phyloP scores from a whole-genome alignment of 495 filamentous ascomycete species.

The Podospora pseudoanserina region DNA sequence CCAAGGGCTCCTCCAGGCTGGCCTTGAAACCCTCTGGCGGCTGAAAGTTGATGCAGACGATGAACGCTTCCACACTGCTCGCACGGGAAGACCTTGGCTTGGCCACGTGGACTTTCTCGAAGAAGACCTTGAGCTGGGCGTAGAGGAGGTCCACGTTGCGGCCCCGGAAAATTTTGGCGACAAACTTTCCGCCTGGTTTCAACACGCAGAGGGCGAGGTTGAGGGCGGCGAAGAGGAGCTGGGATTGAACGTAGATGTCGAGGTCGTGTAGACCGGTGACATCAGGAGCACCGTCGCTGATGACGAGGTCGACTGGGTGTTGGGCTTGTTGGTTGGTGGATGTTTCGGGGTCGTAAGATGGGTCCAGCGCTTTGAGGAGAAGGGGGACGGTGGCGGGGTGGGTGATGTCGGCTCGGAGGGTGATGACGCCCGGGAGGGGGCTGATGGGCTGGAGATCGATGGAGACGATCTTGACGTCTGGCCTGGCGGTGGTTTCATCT shows the following conservation, averaged over 20 bases:
- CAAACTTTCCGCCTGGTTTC: constrained; percentile 88
- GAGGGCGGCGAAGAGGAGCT: constrained; percentile 88
- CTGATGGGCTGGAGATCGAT: constrained; percentile 96
- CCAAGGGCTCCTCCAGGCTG: constrained; percentile 64
- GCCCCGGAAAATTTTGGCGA: constrained; percentile 95
- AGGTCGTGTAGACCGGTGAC: constrained; percentile 95
- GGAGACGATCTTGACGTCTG: constrained; percentile 87
- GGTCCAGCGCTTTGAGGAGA: constrained; percentile 78
- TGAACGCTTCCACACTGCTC: constrained; percentile 93
- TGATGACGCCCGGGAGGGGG: constrained; percentile 85
- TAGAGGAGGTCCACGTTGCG: constrained; percentile 90
- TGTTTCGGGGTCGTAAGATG: constrained; percentile 58
- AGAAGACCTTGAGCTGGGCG: constrained; percentile 86
- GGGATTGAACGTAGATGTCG: constrained; percentile 95
- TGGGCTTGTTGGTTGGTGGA: constrained; percentile 44
- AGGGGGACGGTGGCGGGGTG: constrained; percentile 91
- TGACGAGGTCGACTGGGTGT: constrained; percentile 82
- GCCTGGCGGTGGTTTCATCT: constrained; percentile 49
- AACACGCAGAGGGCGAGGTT: constrained; percentile 90
- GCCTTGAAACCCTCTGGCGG: constrained; percentile 60
- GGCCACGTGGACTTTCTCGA: constrained; percentile 80
- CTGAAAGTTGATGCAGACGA: constrained; percentile 86
- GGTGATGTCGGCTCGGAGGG: constrained; percentile 90
- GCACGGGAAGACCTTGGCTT: constrained; percentile 90
- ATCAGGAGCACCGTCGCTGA: constrained; percentile 93